A percentile compares a stretch with the other conserved stretches of the same genome.
Conservation (phyloP, 2,329 filamentous ascomycete species). For the Alternaria hordeiaustralica region DNA sequence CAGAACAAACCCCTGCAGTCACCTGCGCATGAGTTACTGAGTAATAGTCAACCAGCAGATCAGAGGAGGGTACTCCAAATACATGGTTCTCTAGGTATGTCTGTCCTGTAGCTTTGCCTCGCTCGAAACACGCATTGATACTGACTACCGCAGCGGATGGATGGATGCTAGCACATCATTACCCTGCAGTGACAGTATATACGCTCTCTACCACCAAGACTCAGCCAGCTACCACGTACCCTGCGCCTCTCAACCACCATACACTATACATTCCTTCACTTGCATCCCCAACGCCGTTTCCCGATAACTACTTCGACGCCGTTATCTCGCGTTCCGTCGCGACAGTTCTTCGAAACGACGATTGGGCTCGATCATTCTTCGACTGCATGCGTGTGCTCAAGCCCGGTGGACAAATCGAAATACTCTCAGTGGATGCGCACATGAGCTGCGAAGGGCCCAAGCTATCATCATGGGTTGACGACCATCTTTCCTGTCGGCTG, state of each 20-base stretch:
- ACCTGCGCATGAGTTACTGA: constrained; percentile 32
- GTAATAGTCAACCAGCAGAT: constrained; percentile 25
- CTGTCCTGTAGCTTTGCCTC: neutral
- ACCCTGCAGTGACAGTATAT: constrained; percentile 32
- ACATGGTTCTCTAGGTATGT: constrained; percentile 32
- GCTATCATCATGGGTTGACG: constrained; percentile 32
- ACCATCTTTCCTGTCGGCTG: constrained; percentile 26
- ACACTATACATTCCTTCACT: constrained; percentile 33
- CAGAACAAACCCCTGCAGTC: constrained; percentile 37
- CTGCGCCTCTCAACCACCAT: constrained; percentile 37
- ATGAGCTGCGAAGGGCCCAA: constrained; percentile 31
- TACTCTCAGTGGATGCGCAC: constrained; percentile 34
- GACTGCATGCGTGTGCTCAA: constrained; percentile 39
- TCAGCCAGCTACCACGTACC: constrained; percentile 26
- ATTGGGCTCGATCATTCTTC: constrained; percentile 37
- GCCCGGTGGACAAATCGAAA: constrained; percentile 35
- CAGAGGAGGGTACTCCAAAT: constrained; percentile 33
- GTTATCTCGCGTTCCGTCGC: constrained; percentile 34
- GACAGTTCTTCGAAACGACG: constrained; percentile 32
- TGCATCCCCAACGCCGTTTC: constrained; percentile 30
- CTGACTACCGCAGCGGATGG: constrained; percentile 28
- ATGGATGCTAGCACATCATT: constrained; percentile 36
- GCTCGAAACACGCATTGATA: neutral
- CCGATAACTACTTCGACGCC: constrained; percentile 34
- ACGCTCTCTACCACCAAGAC: constrained; percentile 31